phyloP scores from a whole-genome alignment of 2,329 filamentous ascomycete genomes.

The Talaromyces sp. region DNA sequence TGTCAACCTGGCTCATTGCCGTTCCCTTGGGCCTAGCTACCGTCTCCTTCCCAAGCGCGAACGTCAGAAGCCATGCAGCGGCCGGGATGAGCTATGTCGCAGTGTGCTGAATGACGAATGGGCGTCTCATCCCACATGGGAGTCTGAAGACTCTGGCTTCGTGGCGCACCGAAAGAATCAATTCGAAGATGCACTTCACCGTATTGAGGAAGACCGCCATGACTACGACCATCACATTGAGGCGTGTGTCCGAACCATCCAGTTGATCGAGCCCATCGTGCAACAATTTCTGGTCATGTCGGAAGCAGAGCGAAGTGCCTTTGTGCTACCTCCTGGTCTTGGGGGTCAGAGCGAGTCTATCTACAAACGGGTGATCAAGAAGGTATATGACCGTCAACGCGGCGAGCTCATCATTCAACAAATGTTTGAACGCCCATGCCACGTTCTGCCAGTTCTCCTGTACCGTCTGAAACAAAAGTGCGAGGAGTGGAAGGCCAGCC shows the following conservation, averaged over 20 bases:
- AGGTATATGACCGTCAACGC: slow-evolving; percentile 83
- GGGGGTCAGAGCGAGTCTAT: slow-evolving; percentile 94
- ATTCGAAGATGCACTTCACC: slow-evolving; percentile 87
- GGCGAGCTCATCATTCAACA: slow-evolving; percentile 82
- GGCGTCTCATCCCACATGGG: slow-evolving; percentile 98
- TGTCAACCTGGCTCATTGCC: slow-evolving; percentile 91
- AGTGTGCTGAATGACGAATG: slow-evolving; percentile 94
- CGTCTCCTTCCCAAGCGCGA: slow-evolving; percentile 86
- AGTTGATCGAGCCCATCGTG: slow-evolving; percentile 88
- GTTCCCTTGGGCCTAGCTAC: slow-evolving; percentile 93
- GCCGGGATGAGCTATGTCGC: slow-evolving; percentile 89
- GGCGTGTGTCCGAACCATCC: slow-evolving; percentile 88
- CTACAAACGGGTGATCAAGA: slow-evolving; percentile 95
- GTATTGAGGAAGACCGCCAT: slow-evolving; percentile 96
- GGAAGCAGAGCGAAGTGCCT: slow-evolving; percentile 64
- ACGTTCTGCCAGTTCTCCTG: slow-evolving; percentile 82
- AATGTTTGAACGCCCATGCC: slow-evolving; percentile 77
- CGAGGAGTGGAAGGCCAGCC: slow-evolving; percentile 95
- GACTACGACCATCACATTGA: slow-evolving; percentile 99
- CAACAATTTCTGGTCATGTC: slow-evolving; percentile 82
- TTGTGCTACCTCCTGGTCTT: slow-evolving; percentile 75
- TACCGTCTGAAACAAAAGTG: slow-evolving; percentile 90
- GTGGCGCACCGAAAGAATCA: slow-evolving; percentile 96
- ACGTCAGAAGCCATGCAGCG: slow-evolving; percentile 84
- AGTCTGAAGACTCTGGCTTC: slow-evolving; percentile 94